Conservation (phyloP, 1,139 yeast genomes). For the Pichia terricola region DNA sequence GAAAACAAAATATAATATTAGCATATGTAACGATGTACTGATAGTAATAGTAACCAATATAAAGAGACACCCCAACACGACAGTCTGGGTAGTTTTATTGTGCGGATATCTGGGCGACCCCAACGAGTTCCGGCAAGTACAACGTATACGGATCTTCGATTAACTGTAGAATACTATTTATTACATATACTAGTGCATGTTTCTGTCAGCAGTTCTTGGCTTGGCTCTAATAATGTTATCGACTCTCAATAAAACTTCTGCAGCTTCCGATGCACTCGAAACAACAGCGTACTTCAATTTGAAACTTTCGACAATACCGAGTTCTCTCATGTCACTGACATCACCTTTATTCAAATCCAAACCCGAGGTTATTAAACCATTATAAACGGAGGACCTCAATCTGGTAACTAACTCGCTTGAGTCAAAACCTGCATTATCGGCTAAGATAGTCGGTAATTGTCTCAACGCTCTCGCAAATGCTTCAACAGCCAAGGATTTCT, state of each 20-base stretch:
- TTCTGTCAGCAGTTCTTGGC: slow-evolving; percentile 94
- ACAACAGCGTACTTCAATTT: slow-evolving; percentile 92
- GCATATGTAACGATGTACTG: no score
- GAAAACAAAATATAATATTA: no score
- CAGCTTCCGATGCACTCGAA: slow-evolving; percentile 94
- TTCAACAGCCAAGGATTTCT: slow-evolving; percentile 89
- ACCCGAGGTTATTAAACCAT: slow-evolving; percentile 87
- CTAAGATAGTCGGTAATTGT: slow-evolving; percentile 89
- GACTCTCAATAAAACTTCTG: slow-evolving; percentile 88
- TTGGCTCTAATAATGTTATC: slow-evolving; percentile 95
- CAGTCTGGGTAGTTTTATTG: background rate
- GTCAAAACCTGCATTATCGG: slow-evolving; percentile 96
- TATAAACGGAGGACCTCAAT: slow-evolving; percentile 84
- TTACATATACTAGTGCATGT: slow-evolving; percentile 16
- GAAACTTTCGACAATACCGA: slow-evolving; percentile 87
- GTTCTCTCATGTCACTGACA: slow-evolving; percentile 88
- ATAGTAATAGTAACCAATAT: no score
- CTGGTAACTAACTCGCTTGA: slow-evolving; percentile 88
- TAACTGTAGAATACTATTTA: background rate
- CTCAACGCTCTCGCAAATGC: slow-evolving; percentile 90
- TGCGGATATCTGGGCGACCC: no score
- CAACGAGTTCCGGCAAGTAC: no score
- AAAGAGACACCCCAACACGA: background rate
- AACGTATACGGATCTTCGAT: no score
- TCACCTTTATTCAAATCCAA: slow-evolving; percentile 75